phyloP scores from a whole-genome alignment of 371 early-diverging fungal genomes.

The Mortierella sp. region DNA sequence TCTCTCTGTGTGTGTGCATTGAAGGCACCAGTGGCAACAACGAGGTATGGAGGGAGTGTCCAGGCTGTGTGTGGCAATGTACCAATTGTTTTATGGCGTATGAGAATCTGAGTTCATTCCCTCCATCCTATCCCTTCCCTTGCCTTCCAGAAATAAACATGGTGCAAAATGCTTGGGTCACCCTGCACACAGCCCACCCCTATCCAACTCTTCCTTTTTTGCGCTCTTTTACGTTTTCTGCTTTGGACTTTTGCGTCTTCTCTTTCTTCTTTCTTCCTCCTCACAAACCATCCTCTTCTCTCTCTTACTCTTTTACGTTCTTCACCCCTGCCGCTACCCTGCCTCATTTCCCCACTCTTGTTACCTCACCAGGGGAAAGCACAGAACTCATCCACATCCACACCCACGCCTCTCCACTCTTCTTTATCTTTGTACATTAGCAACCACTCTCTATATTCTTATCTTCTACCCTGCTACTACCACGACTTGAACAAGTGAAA shows the following conservation, averaged over 20 bases:
- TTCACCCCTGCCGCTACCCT: too few relatives aligned
- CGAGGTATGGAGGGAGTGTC: not conserved
- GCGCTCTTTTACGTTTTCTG: not conserved
- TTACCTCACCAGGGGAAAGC: not conserved
- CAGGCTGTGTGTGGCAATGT: slow-evolving; percentile 6
- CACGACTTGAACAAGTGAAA: not conserved
- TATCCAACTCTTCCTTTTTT: not conserved
- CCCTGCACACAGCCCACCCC: slow-evolving; percentile 12
- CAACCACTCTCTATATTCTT: not conserved
- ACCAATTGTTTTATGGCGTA: not conserved
- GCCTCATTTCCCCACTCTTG: not conserved
- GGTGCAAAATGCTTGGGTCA: not conserved
- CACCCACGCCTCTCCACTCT: not conserved
- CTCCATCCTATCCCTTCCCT: not conserved
- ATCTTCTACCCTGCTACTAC: not conserved
- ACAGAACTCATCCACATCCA: not conserved
- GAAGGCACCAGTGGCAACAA: not conserved
- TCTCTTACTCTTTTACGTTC: too few relatives aligned
- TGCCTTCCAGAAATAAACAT: slow-evolving; percentile 4
- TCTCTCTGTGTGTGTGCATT: not conserved
- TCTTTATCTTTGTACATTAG: not conserved
- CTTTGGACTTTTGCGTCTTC: slow-evolving; percentile 2
- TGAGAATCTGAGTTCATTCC: not conserved
- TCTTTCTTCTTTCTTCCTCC: not conserved
- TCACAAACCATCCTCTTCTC: not conserved